Evolutionary conservation across 1,139 yeast genomes (phyloP).

Genomic region (Suhomyces ambrosiae): DNA sequence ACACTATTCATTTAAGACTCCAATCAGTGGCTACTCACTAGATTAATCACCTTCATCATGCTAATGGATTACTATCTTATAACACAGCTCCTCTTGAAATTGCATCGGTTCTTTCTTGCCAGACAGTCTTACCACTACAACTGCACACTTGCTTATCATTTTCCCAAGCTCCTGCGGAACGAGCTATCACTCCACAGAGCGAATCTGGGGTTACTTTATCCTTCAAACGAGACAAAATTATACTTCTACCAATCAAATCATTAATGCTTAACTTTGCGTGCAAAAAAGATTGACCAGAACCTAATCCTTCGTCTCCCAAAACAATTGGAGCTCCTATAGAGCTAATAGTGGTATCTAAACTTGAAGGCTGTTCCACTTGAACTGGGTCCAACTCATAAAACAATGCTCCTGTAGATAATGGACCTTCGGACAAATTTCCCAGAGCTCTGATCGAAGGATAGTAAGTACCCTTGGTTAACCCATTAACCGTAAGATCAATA

Average conservation of each 20-base stretch:
- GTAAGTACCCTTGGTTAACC: constrained; percentile 64
- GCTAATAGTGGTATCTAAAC: constrained; percentile 34
- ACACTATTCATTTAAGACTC: too few relatives aligned
- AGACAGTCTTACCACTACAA: constrained; percentile 91
- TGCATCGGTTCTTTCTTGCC: constrained; percentile 92
- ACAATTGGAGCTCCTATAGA: constrained; percentile 41
- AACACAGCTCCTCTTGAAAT: constrained; percentile 45
- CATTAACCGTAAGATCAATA: constrained; percentile 78
- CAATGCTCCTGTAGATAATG: constrained; percentile 63
- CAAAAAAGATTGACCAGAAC: constrained; percentile 65
- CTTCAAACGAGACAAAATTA: constrained; percentile 56
- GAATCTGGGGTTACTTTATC: constrained; percentile 46
- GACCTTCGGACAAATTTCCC: constrained; percentile 80
- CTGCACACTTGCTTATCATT: constrained; percentile 91
- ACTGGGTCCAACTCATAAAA: constrained; percentile 52
- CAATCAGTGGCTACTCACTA: too few relatives aligned
- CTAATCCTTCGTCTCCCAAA: constrained; percentile 19
- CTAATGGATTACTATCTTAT: too few relatives aligned
- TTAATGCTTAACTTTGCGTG: constrained; percentile 58
- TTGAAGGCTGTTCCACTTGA: constrained; percentile 32
- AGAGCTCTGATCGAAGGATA: constrained; percentile 67
- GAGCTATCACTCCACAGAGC: constrained; percentile 84
- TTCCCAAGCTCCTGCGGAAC: constrained; percentile 98
- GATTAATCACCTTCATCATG: background rate
- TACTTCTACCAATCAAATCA: constrained; percentile 78